Evolutionary conservation across 345 rosid genomes (phyloP), one percentile per base, ranked within the genome.

Genomic region (Citrus trifoliata): DNA sequence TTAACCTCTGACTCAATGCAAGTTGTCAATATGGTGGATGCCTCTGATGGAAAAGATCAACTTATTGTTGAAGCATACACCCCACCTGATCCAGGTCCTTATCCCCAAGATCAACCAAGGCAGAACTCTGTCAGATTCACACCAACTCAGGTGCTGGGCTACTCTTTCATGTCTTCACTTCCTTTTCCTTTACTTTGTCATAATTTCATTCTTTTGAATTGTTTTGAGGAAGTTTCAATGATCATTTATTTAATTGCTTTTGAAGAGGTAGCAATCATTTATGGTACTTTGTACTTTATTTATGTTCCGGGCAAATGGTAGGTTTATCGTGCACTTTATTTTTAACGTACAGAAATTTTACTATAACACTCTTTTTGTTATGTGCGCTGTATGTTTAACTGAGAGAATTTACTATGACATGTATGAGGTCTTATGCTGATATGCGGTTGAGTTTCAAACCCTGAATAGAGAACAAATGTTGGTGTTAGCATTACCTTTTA

Each of bases 41-140:
- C 82, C 58, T 79, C 79, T 78, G 63, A 73, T 6, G 86, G 86
- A 77, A 91, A 91, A 82, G 98, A 90, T 80, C 84, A 85, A 82
- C 94, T 96, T 72, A 76, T 86, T 86, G 97, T 96, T 76, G 97
- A 96, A 88, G 90, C 98, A 6, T 96, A 96, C 76, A 86, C 93
- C 76, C 95, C 98, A 71, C 92, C 97, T 42, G 97, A 94, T 77
- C 99, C 98, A 37, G 99, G 99, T 81, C 98, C 98, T 76, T 96
- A 96, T 84, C 99, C 97, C 70, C 99, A 94, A 86, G 99, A 96
- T 88, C 97, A 94, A 86, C 99, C 99, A 32, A 94, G 94, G 85
- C 97, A 90, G 82, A 96, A 96, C 58, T 88, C 95, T 27, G 99
- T 94, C 76, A 91, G 89, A 87, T 96, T 96, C 79, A 96, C 99